A percentile compares a stretch with the other conserved stretches of the same genome.
phyloP scores from a whole-genome alignment of 768 basidiomycete genomes.

The Boletus rubropictus region DNA sequence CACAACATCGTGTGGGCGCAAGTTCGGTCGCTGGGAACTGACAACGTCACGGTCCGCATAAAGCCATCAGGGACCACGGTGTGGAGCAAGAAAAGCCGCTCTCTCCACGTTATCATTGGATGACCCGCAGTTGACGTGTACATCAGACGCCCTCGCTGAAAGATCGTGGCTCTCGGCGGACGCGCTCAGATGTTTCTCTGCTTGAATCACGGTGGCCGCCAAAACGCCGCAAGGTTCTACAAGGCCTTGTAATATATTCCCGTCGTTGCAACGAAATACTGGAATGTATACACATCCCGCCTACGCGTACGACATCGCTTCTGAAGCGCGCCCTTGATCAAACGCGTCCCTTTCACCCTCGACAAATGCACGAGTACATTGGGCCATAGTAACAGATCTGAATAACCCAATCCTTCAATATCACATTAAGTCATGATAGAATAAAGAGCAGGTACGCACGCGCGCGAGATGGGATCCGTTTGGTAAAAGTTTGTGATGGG shows the following conservation, averaged over 20 bases:
- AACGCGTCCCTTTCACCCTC: conserved; percentile 44
- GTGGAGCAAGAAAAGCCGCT: no score
- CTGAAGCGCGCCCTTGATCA: neutral
- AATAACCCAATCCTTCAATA: neutral
- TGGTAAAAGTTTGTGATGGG: conserved; percentile 93
- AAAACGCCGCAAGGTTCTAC: no score
- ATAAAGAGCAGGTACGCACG: conserved; percentile 48
- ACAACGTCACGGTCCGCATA: no score
- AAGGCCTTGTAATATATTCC: neutral
- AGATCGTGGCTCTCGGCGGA: no score
- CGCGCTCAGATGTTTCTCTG: no score
- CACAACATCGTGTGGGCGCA: no score
- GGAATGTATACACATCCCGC: neutral
- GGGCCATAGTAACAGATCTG: conserved; percentile 94
- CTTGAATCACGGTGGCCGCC: no score
- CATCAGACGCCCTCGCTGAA: no score
- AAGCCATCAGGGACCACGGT: no score
- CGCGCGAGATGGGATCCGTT: conserved; percentile 91
- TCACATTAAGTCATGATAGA: neutral
- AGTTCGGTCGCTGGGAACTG: no score
- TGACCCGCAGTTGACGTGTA: no score
- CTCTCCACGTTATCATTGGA: no score
- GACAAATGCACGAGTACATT: conserved; percentile 83
- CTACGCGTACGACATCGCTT: conserved; percentile 13
- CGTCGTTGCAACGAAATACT: conserved; percentile 5